Base-by-base conservation (phyloP, 164 flowering plant species). In the Litsea cubeba region DNA sequence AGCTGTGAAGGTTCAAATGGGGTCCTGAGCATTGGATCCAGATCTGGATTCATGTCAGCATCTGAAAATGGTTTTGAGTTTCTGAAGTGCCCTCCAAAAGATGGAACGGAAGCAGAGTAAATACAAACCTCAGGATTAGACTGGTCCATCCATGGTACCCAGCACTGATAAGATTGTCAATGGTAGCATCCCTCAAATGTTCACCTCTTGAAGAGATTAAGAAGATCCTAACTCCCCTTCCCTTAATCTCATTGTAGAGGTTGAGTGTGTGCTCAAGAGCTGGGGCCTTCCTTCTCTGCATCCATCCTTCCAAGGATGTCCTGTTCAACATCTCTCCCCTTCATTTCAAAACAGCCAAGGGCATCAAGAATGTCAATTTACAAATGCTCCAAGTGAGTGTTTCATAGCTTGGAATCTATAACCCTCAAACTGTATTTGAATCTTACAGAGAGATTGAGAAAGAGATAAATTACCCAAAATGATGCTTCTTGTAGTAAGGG, bases 201-300 rank as follows among this genome's bases (percentile, higher is more conserved):
- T 90, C 93, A 60, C 78, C 87, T 72, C 93, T 82, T 40, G 88
- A 84, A 72, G 97, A 90, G 49, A 90, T 82, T 17, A 92, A 73
- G 69, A 90, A 80, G 69, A 89, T 84, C 80, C 88, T 77, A 14
- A 90, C 8, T 26, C 95, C 91, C 71, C 65, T 84, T 5, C 76
- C 79, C 76, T 83, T 90, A n/a, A 92, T 78, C 71, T 84, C 81
- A 71, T 92, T 83, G 82, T 81, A 89, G 51, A 88, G 81, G 68
- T 73, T 76, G n/a, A 85, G 65, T 18, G 90, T 64, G 70, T 81
- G 82, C 22, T 79, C 81, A 20, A 92, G 72, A 30, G 89, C 90
- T 28, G 95, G 89, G 30, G 92, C 97, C 69, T 89, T 87, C 12
- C 84, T 57, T 40, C 69, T 24, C 46, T 62, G 77, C 90, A 87